These are phyloP conservation scores for Whalleya microplaca DNA, from an alignment of 2,329 filamentous ascomycete species.

Conservation along the genomic window DNA sequence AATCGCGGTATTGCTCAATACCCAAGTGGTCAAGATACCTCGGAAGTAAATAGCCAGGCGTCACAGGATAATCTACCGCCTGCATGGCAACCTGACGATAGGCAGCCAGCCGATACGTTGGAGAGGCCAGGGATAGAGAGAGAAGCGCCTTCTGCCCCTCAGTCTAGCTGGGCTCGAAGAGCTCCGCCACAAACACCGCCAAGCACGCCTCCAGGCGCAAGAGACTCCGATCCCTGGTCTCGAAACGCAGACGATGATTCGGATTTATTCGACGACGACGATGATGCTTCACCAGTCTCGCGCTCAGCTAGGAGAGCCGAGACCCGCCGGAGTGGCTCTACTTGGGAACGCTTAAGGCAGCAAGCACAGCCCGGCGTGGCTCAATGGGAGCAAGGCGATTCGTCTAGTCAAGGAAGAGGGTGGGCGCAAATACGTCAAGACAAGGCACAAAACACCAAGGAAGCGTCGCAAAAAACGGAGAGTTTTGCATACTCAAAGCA, in stretches of 20 bases:
- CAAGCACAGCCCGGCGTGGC: slow-evolving; percentile 31
- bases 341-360: slow-evolving; percentile 52
- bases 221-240: slow-evolving; percentile 3
- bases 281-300: slow-evolving; percentile 51
- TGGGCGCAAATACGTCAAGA: slow-evolving; percentile 36
- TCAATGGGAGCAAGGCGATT: slow-evolving; percentile 31
- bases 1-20: background rate
- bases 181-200: slow-evolving; percentile 4
- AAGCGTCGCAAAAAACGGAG: slow-evolving; percentile 28
- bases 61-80: slow-evolving; percentile 4
- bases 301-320: slow-evolving; percentile 34
- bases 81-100: slow-evolving; percentile 1
- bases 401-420: slow-evolving; percentile 32
- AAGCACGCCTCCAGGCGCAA: slow-evolving; percentile 1
- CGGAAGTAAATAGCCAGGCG: background rate
- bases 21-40: background rate
- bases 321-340: slow-evolving; percentile 35
- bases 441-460: slow-evolving; percentile 23
- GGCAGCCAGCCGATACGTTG: slow-evolving; percentile 4
- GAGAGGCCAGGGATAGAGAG: slow-evolving; percentile 1
- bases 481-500: slow-evolving; percentile 41
- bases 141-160: slow-evolving; percentile 3
- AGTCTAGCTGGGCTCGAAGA: slow-evolving; percentile 14
- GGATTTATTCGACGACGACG: slow-evolving; percentile 34
- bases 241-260: slow-evolving; percentile 18